phyloP scores from a whole-genome alignment of 2,329 filamentous ascomycete species.

The Paraconiothyrium brasiliense region DNA sequence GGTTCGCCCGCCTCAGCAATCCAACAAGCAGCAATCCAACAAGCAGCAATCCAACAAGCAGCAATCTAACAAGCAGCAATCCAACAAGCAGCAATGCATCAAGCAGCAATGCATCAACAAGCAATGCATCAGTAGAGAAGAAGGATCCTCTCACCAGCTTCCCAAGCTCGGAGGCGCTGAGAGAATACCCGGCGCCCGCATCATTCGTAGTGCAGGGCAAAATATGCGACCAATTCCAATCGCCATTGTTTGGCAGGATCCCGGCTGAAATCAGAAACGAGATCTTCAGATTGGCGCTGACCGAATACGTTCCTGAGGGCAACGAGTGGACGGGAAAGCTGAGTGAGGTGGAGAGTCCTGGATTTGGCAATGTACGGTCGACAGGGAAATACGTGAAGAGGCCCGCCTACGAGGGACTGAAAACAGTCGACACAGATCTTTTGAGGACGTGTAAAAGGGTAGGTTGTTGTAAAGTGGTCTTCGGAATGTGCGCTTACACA shows the following conservation, averaged over 20 bases:
- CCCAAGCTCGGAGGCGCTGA: background rate
- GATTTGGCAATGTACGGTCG: slow-evolving; percentile 24
- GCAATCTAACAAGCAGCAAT: too few relatives aligned
- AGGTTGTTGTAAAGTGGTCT: slow-evolving; percentile 25
- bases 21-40: background rate
- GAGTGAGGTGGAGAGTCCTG: slow-evolving; percentile 25
- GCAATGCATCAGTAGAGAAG: background rate
- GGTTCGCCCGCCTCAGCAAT: background rate
- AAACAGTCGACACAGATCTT: slow-evolving; percentile 36
- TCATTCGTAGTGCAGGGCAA: slow-evolving; percentile 1
- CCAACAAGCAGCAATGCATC: too few relatives aligned
- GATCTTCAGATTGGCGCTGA: slow-evolving; percentile 31
- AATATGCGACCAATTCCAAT: slow-evolving; percentile 24
- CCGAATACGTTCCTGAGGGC: slow-evolving; percentile 23
- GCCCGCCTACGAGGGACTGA: slow-evolving; percentile 35
- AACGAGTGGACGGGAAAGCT: slow-evolving; percentile 19
- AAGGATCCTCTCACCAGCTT: slow-evolving; percentile 5
- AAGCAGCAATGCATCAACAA: too few relatives aligned
- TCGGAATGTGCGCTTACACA: background rate
- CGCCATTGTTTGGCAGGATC: slow-evolving; percentile 29
- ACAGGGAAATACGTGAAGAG: slow-evolving; percentile 10
- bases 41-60: too few relatives aligned
- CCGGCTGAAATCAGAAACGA: slow-evolving; percentile 33
- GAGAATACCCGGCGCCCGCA: background rate
- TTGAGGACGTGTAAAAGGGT: slow-evolving; percentile 48